phyloP scores from a whole-genome alignment of 2,329 filamentous ascomycete genomes.

The Drechslerella coelobrocha region DNA sequence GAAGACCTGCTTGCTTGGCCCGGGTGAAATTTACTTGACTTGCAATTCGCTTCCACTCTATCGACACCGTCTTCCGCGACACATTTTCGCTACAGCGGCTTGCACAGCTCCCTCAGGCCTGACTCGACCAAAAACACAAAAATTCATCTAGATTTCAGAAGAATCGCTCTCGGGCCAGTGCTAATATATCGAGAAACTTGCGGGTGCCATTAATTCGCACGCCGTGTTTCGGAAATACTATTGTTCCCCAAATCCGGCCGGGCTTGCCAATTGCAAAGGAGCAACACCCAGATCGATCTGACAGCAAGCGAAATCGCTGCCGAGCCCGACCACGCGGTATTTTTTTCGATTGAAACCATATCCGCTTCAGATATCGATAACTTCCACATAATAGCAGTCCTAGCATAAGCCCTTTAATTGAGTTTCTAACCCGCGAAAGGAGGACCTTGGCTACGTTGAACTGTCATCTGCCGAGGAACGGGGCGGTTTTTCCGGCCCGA shows the following conservation, averaged over 20 bases:
- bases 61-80: background rate
- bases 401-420: constrained; percentile 7
- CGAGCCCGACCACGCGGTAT: constrained; percentile 36
- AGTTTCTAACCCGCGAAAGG: no score
- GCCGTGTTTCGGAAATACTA: constrained; percentile 39
- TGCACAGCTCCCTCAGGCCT: background rate
- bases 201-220: constrained; percentile 28
- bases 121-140: background rate
- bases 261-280: background rate
- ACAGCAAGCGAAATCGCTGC: constrained; percentile 24
- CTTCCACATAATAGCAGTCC: constrained; percentile 29
- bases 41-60: background rate
- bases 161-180: constrained; percentile 18
- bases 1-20: background rate
- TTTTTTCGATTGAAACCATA: constrained; percentile 22
- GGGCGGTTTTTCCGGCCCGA: no score
- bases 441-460: no score
- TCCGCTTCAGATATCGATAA: constrained; percentile 38
- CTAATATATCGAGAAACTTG: constrained; percentile 39
- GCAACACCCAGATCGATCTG: constrained; percentile 15
- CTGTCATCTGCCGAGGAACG: no score
- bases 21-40: no score
- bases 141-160: constrained; percentile 33
- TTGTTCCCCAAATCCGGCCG: constrained; percentile 7
- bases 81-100: background rate